Percentiles rank a stretch among this genome's conserved stretches.
phyloP scores from a whole-genome alignment of 1,284 basidiomycete species.

The Grifola frondosa region DNA sequence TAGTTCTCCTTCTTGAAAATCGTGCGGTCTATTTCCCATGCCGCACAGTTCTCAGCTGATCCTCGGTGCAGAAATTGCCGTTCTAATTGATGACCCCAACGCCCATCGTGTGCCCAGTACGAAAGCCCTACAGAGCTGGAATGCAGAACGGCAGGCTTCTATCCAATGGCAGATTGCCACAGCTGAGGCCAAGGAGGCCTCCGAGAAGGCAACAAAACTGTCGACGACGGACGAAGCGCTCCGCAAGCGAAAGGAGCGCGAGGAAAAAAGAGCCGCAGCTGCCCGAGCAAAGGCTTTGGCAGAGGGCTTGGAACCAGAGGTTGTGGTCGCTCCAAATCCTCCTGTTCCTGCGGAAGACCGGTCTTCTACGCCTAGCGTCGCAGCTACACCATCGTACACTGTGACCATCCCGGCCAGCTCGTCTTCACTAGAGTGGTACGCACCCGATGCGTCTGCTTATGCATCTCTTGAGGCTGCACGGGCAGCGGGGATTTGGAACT shows the following conservation, averaged over 20 bases:
- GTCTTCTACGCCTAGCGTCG: slow-evolving; percentile 20
- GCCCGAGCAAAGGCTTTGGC: slow-evolving; percentile 36
- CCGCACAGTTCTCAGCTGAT: slow-evolving; percentile 7
- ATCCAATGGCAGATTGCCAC: slow-evolving; percentile 47
- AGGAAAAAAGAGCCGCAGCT: slow-evolving; percentile 49
- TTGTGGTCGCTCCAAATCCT: slow-evolving; percentile 1
- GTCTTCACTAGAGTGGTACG: slow-evolving; percentile 61
- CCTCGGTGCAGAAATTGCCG: slow-evolving; percentile 61
- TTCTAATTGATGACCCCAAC: slow-evolving; percentile 72
- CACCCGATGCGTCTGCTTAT: slow-evolving; percentile 42
- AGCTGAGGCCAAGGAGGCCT: slow-evolving; percentile 44
- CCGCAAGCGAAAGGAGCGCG: slow-evolving; percentile 68
- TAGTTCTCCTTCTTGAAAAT: slow-evolving; percentile 80
- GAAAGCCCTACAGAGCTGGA: slow-evolving; percentile 56
- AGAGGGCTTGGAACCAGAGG: slow-evolving; percentile 20
- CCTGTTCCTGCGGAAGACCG: slow-evolving; percentile 21
- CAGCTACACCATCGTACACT: slow-evolving; percentile 42
- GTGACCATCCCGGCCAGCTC: slow-evolving; percentile 66
- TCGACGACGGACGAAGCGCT: slow-evolving; percentile 62
- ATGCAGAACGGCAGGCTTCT: slow-evolving; percentile 44
- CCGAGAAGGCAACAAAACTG: slow-evolving; percentile 45
- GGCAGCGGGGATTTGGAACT: slow-evolving; percentile 73
- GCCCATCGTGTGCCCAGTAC: slow-evolving; percentile 62
- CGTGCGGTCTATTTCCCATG: slow-evolving; percentile 45
- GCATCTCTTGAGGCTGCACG: slow-evolving; percentile 60